Percentiles rank a stretch among this genome's conserved stretches.
phyloP scores from a whole-genome alignment of 2,329 filamentous ascomycete genomes.

The Apiospora koreana region DNA sequence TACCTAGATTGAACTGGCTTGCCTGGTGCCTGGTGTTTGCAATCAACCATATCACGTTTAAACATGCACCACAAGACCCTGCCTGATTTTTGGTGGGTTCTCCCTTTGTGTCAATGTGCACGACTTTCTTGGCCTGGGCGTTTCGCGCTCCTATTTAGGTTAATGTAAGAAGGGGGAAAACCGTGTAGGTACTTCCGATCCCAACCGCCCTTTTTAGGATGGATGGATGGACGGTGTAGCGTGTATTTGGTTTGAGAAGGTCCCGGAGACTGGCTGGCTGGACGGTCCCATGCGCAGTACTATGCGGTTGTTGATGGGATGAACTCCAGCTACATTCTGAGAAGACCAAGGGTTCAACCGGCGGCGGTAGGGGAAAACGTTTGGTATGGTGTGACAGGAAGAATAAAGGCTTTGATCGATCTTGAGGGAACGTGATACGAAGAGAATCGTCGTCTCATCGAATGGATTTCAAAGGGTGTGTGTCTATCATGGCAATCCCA shows the following conservation, averaged over 20 bases:
- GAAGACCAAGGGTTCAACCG: not conserved
- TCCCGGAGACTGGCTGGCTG: too few relatives aligned
- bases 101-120: not conserved
- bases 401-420: constrained; percentile 2
- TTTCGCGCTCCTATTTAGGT: not conserved
- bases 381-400: not conserved
- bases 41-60: not conserved
- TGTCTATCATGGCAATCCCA: not conserved
- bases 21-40: not conserved
- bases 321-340: not conserved
- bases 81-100: not conserved
- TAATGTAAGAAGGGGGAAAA: too few relatives aligned
- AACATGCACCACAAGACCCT: not conserved
- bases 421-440: not conserved
- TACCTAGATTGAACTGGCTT: not conserved
- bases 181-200: too few relatives aligned
- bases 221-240: too few relatives aligned
- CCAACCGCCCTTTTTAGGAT: too few relatives aligned
- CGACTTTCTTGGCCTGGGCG: not conserved
- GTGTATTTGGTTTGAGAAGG: not conserved
- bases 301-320: not conserved
- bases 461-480: not conserved
- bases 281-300: not conserved
- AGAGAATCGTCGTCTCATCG: not conserved
- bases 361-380: not conserved